These are phyloP conservation scores for Tephrocybe sp. DNA, from an alignment of 768 basidiomycete species.

Conservation along the genomic window DNA sequence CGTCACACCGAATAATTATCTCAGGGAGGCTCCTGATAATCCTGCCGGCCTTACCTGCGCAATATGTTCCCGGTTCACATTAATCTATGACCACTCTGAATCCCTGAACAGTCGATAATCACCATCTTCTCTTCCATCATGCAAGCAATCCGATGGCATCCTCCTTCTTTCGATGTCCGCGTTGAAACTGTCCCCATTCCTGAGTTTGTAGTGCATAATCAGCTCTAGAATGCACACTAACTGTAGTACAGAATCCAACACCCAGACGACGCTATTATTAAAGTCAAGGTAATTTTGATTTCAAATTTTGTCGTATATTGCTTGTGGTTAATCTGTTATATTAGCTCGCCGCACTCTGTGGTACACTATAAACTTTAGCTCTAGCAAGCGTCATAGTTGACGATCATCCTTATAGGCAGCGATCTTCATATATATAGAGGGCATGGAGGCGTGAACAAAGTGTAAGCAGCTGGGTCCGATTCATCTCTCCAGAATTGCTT, in stretches of 20 bases:
- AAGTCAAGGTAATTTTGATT: conserved; percentile 51
- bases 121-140: conserved; percentile 7
- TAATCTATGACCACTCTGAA: neutral
- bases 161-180: conserved; percentile 67
- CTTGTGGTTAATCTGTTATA: neutral
- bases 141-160: conserved; percentile 60
- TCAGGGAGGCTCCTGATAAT: neutral
- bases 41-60: neutral
- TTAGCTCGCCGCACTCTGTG: conserved; percentile 67
- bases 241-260: conserved; percentile 47
- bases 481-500: neutral
- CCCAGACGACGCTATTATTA: conserved; percentile 77
- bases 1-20: neutral
- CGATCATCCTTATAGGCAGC: conserved; percentile 39
- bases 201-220: conserved; percentile 23
- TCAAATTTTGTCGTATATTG: neutral
- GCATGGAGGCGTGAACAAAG: conserved; percentile 46
- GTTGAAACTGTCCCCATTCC: conserved; percentile 64
- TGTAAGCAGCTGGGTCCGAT: conserved; percentile 35
- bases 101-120: neutral
- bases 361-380: conserved; percentile 23
- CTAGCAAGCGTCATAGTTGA: neutral
- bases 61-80: neutral
- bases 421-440: conserved; percentile 78
- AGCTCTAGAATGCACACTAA: neutral